Evolutionary conservation across 2,329 filamentous ascomycete species (phyloP), one percentile per base, ranked within the genome.

Genomic region (Colletotrichum spaethianum): DNA sequence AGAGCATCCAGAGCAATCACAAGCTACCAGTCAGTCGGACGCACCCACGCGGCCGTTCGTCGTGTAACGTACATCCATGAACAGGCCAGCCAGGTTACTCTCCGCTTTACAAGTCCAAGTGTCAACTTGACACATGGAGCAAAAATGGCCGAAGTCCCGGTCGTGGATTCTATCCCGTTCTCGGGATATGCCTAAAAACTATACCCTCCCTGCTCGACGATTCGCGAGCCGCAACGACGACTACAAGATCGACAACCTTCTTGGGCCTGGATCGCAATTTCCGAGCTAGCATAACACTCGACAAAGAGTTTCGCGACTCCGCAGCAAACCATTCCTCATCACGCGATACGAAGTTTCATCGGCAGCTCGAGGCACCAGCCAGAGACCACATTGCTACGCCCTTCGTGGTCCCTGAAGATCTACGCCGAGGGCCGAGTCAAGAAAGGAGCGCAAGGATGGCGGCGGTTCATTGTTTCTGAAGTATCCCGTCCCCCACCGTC

Each of bases 231-330:
- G 57, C 68, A 56, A 57, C 68, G 23, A 57, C 53, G 56, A 56
- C 56, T 16, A 62, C 33, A 56, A n/a, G 57, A 71, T 67, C 68
- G 63, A 63, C 56, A 57, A 50, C 56, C 63, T 67, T 63, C 63
- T 23, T 23, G 42, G 33, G 59, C 59, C 69, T 63, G 57, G 64
- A 53, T 28, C 53, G 12, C 14, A 55, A 31, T 40, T 28, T 31
- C 33, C 53, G 53, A 31, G 28, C 36, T 55, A 31, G 33, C 57
- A 36, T 36, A 69, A 16, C 28, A 33, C 23, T 31, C 23, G 56
- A 31, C 56, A 40, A 57, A 44, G 40, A 11, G 31, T 36, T 31
- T 28, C 42, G 26, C 23, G 28, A 40, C 18, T 44, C 44, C 28
- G 28, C 20, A 26, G n/a, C 48, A 40, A 31, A 36, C 40, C 12